Percentiles rank a stretch among this genome's conserved stretches.
Conservation (phyloP, 305 asterid species). For the Stenogyne calaminthoides region DNA sequence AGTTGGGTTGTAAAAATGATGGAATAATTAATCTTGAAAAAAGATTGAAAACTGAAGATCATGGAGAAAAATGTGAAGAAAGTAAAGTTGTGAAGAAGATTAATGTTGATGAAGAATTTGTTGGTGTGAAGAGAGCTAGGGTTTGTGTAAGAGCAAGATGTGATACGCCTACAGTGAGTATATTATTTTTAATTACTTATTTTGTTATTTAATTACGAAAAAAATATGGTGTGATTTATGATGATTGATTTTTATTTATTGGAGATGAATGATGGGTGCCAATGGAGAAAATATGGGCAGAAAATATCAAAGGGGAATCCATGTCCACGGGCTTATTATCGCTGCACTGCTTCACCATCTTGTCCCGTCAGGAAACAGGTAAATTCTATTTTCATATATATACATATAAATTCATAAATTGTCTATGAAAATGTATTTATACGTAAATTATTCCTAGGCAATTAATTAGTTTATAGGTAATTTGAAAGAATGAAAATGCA, state of each 20-base stretch:
- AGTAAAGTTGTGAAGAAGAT: constrained; percentile 43
- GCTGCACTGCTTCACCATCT: constrained; percentile 74
- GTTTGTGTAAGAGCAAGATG: constrained; percentile 88
- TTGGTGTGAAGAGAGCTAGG: constrained; percentile 72
- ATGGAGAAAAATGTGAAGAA: constrained; percentile 38
- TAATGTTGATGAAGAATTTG: constrained; percentile 56
- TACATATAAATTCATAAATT: no score
- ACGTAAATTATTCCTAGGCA: no score
- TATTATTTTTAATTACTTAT: background rate
- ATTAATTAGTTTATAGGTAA: no score
- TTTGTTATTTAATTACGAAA: background rate
- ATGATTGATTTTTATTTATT: background rate
- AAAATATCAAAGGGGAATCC: constrained; percentile 84
- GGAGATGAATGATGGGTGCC: constrained; percentile 92
- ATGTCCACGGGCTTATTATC: constrained; percentile 88
- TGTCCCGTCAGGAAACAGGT: constrained; percentile 94
- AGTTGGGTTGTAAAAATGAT: constrained; percentile 26
- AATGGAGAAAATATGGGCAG: constrained; percentile 96
- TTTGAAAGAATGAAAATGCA: no score
- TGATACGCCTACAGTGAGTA: constrained; percentile 75
- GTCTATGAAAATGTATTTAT: no score
- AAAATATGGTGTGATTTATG: background rate
- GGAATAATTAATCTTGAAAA: constrained; percentile 21
- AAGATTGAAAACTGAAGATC: background rate
- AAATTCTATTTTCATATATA: background rate